Evolutionary conservation across 2,329 filamentous ascomycete genomes (phyloP), one percentile per base, ranked within the genome.

Genomic region (Juglanconis oblonga): DNA sequence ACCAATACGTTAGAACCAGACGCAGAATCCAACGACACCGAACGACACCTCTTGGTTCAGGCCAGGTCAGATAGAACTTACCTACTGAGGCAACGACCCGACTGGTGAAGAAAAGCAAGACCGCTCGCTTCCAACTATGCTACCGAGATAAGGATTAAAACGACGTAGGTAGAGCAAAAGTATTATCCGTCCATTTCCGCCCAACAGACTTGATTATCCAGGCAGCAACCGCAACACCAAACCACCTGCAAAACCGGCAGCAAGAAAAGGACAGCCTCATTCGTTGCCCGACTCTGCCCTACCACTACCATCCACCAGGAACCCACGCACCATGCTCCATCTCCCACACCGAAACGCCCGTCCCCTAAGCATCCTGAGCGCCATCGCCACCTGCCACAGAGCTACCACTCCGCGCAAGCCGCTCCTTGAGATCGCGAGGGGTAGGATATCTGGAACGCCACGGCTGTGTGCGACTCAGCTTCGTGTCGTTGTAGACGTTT

Each of bases 401-500:
- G 10, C n/a, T 9, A 14, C 10, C 38, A 10, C 44, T 54, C 35
- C 17, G 36, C 4, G 51, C 54, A 17, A 63, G 13, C 14, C 38
- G 58, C 51, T 52, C 58, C 48, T 61, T 63, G 31, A 63, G 58
- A 24, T 61, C 54, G 42, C 40, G 61, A 10, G 61, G 61, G 7
- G 61, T 63, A n/a, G 61, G 61, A 24, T 63, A 63, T 35, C 61
- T 55, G 24, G 48, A 63, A 13, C 61, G 55, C 61, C 61, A 63
- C 10, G 61, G 61, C 58, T 61, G 58, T 9, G 38, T 31, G 42
- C 40, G 61, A 52, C 61, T 63, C 31, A 63, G 31, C 31, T 29
- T 61, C 44, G 42, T 11, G 36, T 63, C 58, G 36, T 63, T 61
- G 53, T 58, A 55, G 10, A 32, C 31, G 17, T 60, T 5, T 9